Percentiles rank a stretch among this genome's conserved stretches.
Conservation (phyloP, 768 basidiomycete genomes). For the Auricularia sp. region DNA sequence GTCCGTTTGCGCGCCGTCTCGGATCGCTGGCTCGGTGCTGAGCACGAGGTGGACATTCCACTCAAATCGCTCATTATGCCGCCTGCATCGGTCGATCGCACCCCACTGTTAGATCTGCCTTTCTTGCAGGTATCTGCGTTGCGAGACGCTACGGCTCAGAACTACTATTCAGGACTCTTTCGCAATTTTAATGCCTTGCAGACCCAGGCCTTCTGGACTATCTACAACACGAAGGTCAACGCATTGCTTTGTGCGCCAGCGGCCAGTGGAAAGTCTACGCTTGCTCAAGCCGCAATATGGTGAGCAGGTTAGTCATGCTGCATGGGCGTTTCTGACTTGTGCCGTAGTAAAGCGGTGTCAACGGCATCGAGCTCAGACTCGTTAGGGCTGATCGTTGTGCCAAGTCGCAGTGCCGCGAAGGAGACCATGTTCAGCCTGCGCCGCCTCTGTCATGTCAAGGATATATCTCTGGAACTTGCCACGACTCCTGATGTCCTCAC, state of each 20-base stretch:
- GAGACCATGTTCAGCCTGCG: constrained; percentile 47
- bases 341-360: constrained; percentile 43
- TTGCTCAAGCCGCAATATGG: constrained; percentile 67
- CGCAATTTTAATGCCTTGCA: constrained; percentile 75
- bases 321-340: constrained; percentile 8
- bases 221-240: constrained; percentile 58
- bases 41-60: constrained; percentile 56
- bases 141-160: constrained; percentile 35
- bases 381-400: constrained; percentile 56
- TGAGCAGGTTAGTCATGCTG: constrained; percentile 27
- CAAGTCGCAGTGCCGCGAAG: constrained; percentile 44
- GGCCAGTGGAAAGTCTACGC: constrained; percentile 68
- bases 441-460: constrained; percentile 23
- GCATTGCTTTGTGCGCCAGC: constrained; percentile 69
- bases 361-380: constrained; percentile 27
- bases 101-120: constrained; percentile 61
- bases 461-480: constrained; percentile 32
- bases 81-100: constrained; percentile 40
- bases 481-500: constrained; percentile 21
- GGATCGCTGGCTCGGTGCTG: constrained; percentile 89
- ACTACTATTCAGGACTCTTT: constrained; percentile 36
- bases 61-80: constrained; percentile 76
- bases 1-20: constrained; percentile 74
- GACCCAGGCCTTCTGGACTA: constrained; percentile 79
- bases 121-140: constrained; percentile 54